Evolutionary conservation across 257 asterid species (phyloP), one percentile per base, ranked within the genome.

Genomic region (Rehmannia glutinosa): DNA sequence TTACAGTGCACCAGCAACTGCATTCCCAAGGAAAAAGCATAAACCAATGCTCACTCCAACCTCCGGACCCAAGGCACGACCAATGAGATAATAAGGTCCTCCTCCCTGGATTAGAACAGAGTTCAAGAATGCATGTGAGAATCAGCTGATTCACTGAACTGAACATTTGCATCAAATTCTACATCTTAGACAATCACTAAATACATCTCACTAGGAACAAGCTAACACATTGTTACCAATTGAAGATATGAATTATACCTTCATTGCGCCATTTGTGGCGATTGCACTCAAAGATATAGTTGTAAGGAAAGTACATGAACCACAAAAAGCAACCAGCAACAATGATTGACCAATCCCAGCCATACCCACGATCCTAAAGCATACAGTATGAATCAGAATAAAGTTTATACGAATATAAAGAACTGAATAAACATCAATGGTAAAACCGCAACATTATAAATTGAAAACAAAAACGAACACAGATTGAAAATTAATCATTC

Each of bases 1-100:
- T 93, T 85, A 93, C 99, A 93, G 94, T 55, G 99, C 87, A 68
- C 97, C 99, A 64, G 97, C 96, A 75, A 93, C 95, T 8, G 99
- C 97, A 82, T 86, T 93, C 79, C 99, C 99, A 60, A 93, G 95
- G 85, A 93, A 93, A 86, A 93, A 93, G 66, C 99, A 93, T 38
- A 93, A 87, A 64, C 99, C 99, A 55, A 93, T 93, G 92, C 99
- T 93, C 56, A 93, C 97, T 51, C 99, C 99, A 78, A 93, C 99
- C 78, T 93, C 99, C 19, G 99, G 99, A 75, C 97, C 97, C 92
- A 93, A 84, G 69, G 99, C 97, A 73, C 99, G 99, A 69, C 99
- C 99, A 67, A 93, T 93, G 62, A 93, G 96, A 82, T 93, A 93
- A 77, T 93, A 93, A 70, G 99, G 99, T 20, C 99, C 99, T 64